These are phyloP conservation scores for Colletotrichum tropicale DNA, from an alignment of 2,329 filamentous ascomycete species.

Conservation along the genomic window DNA sequence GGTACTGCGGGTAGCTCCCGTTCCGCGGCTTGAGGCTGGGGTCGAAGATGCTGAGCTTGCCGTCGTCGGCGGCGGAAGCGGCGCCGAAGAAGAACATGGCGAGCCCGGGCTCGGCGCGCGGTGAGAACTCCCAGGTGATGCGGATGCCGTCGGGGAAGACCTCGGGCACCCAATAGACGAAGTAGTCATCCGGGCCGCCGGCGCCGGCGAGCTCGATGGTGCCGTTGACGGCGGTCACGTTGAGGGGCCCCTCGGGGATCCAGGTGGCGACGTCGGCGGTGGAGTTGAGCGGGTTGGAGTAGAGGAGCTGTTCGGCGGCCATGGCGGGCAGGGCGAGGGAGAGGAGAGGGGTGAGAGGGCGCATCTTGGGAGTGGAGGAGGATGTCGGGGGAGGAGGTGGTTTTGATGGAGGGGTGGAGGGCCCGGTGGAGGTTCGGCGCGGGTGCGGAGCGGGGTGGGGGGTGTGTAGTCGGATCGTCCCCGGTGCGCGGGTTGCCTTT, in stretches of 20 bases:
- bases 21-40: conserved; percentile 27
- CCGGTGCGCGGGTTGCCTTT: neutral
- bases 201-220: conserved; percentile 31
- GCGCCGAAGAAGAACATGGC: conserved; percentile 39
- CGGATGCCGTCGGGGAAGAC: conserved; percentile 34
- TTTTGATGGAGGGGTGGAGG: neutral
- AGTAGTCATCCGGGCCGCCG: conserved; percentile 29
- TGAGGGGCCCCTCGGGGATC: conserved; percentile 33
- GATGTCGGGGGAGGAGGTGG: neutral
- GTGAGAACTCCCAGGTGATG: conserved; percentile 35
- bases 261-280: conserved; percentile 28
- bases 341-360: neutral
- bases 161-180: conserved; percentile 35
- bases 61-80: conserved; percentile 26
- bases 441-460: neutral
- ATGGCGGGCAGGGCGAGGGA: neutral
- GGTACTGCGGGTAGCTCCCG: conserved; percentile 25
- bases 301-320: conserved; percentile 28
- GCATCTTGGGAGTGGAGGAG: neutral
- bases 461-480: neutral
- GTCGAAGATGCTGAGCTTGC: conserved; percentile 29
- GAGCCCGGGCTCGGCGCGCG: conserved; percentile 32
- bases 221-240: conserved; percentile 26
- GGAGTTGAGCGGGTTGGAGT: conserved; percentile 32
- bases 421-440: neutral